Conservation (phyloP, 495 filamentous ascomycete genomes). For the Lindgomyces ingoldianus region DNA sequence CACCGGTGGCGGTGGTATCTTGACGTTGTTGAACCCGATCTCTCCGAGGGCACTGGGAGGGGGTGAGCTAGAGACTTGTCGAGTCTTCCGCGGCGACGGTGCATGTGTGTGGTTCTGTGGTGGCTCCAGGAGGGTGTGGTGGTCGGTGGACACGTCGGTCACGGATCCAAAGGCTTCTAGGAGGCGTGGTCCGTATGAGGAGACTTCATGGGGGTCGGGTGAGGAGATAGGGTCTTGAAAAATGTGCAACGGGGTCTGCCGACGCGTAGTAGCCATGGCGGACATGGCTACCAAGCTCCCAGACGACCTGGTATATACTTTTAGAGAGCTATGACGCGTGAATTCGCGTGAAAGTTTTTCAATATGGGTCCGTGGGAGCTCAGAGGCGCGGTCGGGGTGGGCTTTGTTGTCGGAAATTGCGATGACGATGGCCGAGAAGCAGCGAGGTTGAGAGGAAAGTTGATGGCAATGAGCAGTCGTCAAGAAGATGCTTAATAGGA, state of each 20-base stretch:
- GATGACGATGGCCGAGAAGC: constrained; percentile 14
- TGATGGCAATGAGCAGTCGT: constrained; percentile 1
- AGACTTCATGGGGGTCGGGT: constrained; percentile 43
- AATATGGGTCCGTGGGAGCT: constrained; percentile 4
- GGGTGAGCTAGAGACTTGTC: constrained; percentile 46
- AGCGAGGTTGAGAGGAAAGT: not conserved
- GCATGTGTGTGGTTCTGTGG: constrained; percentile 19
- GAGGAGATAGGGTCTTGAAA: constrained; percentile 61
- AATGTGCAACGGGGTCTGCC: constrained; percentile 60
- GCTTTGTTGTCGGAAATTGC: constrained; percentile 26
- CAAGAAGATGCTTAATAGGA: not conserved
- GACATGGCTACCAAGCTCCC: constrained; percentile 17
- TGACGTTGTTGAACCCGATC: constrained; percentile 57
- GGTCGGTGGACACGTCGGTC: constrained; percentile 51
- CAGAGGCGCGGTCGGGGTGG: constrained; percentile 14
- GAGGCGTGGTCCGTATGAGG: constrained; percentile 55
- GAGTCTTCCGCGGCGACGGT: constrained; percentile 38
- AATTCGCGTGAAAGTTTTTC: constrained; percentile 37
- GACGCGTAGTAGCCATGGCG: constrained; percentile 67
- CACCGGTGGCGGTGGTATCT: constrained; percentile 70
- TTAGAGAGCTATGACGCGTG: constrained; percentile 35
- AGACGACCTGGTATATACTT: constrained; percentile 17
- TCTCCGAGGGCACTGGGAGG: constrained; percentile 43
- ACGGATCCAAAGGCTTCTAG: constrained; percentile 51
- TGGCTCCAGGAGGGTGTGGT: constrained; percentile 44